These are phyloP conservation scores for Kazachstania africana DNA, from an alignment of 805 yeast species.

Conservation along the genomic window DNA sequence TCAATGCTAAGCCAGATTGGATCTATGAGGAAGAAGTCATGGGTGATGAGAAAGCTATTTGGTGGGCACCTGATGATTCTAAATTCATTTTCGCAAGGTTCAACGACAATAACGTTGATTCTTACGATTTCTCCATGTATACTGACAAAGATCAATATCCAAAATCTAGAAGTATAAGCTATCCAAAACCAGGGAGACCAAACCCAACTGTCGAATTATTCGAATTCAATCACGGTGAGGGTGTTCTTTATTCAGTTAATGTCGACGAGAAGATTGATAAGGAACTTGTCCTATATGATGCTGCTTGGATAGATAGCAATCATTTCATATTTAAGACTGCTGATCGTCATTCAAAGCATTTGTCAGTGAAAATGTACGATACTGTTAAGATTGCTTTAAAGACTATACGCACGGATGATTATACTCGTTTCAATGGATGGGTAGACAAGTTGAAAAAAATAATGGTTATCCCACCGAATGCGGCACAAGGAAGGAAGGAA, in stretches of 20 bases:
- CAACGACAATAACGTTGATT: slow-evolving; percentile 49
- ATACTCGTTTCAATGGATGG: slow-evolving; percentile 43
- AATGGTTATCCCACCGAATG: slow-evolving; percentile 28
- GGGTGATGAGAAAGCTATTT: slow-evolving; percentile 43
- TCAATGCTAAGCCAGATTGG: slow-evolving; percentile 74
- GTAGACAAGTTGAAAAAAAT: slow-evolving; percentile 40
- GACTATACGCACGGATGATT: slow-evolving; percentile 33
- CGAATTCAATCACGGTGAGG: slow-evolving; percentile 28
- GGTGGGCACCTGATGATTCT: slow-evolving; percentile 65
- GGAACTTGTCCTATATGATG: slow-evolving; percentile 49
- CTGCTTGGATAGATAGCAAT: slow-evolving; percentile 42
- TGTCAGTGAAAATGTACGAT: slow-evolving; percentile 40
- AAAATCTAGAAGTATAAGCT: slow-evolving; percentile 34
- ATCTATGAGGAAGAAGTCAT: slow-evolving; percentile 75
- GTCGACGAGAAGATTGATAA: slow-evolving; percentile 16
- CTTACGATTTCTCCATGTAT: slow-evolving; percentile 41
- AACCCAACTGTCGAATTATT: slow-evolving; percentile 46
- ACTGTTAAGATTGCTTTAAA: slow-evolving; percentile 21
- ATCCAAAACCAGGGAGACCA: slow-evolving; percentile 62
- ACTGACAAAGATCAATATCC: slow-evolving; percentile 38
- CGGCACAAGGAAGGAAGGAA: slow-evolving; percentile 15
- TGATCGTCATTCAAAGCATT: slow-evolving; percentile 46
- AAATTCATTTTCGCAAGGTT: slow-evolving; percentile 42
- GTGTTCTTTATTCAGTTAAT: slow-evolving; percentile 14
- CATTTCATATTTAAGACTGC: slow-evolving; percentile 46